Percentiles rank a stretch among this genome's conserved stretches.
phyloP scores from a whole-genome alignment of 495 filamentous ascomycete genomes.

The Talaromyces borbonicus region DNA sequence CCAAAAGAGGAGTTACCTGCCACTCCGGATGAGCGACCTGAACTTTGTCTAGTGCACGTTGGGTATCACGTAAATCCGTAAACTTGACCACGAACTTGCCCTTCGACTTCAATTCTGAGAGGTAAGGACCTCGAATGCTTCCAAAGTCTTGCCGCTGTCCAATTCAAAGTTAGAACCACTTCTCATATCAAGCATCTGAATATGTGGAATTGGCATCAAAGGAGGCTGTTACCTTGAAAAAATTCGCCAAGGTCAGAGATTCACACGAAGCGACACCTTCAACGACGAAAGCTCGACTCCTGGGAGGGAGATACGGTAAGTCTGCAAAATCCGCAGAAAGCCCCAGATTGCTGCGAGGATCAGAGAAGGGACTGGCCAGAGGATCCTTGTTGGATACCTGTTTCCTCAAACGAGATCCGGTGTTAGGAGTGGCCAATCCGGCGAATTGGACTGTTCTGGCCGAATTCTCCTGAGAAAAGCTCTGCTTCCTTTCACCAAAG shows the following conservation, averaged over 20 bases:
- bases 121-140: conserved; percentile 22
- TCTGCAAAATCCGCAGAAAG: not conserved
- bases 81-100: conserved; percentile 46
- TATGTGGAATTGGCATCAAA: not conserved
- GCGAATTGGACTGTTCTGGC: not conserved
- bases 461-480: not conserved
- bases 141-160: conserved; percentile 26
- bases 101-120: conserved; percentile 19
- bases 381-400: not conserved
- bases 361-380: conserved; percentile 3
- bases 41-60: conserved; percentile 34
- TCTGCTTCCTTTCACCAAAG: not conserved
- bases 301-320: conserved; percentile 14
- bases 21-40: conserved; percentile 36
- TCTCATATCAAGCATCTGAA: not conserved
- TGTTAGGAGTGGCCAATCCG: conserved; percentile 5
- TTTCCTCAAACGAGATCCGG: not conserved
- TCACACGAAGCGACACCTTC: conserved; percentile 20
- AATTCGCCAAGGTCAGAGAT: conserved; percentile 21
- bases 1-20: conserved; percentile 37
- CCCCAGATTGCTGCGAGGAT: not conserved
- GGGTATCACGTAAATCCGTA: conserved; percentile 48
- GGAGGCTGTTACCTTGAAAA: conserved; percentile 21
- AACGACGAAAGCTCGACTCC: conserved; percentile 20
- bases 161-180: conserved; percentile 5